Evolutionary conservation across 768 basidiomycete genomes (phyloP).

Genomic region (Boletus sp.): DNA sequence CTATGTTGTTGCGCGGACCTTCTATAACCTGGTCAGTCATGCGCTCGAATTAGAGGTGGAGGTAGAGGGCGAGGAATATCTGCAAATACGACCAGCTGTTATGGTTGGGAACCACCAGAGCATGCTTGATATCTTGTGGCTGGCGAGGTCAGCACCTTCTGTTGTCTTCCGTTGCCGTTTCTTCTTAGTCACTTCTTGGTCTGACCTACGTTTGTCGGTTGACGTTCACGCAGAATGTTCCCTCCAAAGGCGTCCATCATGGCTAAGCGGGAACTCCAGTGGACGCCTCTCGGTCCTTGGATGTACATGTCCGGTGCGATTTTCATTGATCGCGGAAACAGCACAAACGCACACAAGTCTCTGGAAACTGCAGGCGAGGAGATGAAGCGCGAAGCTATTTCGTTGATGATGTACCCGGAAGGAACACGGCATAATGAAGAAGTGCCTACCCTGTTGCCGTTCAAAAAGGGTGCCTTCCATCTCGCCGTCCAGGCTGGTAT

Average conservation of each 20-base stretch:
- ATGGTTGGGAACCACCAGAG: conserved; percentile 91
- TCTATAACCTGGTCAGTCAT: conserved; percentile 67
- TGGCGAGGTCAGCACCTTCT: conserved; percentile 61
- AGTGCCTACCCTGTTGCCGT: conserved; percentile 66
- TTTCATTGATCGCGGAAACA: conserved; percentile 87
- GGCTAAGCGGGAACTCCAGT: conserved; percentile 89
- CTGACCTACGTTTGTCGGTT: conserved; percentile 4
- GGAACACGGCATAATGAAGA: conserved; percentile 80
- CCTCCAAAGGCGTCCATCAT: conserved; percentile 82
- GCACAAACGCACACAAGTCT: conserved; percentile 66
- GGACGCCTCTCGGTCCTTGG: conserved; percentile 85
- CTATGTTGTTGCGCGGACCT: conserved; percentile 75
- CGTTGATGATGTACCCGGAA: conserved; percentile 95
- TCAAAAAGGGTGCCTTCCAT: conserved; percentile 99
- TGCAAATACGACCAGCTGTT: conserved; percentile 68
- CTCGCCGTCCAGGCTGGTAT: conserved; percentile 87
- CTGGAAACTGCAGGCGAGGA: conserved; percentile 72
- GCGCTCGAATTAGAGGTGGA: conserved; percentile 65
- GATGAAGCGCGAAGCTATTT: conserved; percentile 68
- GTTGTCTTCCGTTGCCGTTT: conserved; percentile 12
- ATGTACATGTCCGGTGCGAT: conserved; percentile 88
- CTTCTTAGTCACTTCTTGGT: conserved; percentile 4
- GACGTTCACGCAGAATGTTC: conserved; percentile 56
- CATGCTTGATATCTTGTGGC: conserved; percentile 80
- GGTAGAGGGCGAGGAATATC: conserved; percentile 84